These are phyloP conservation scores for Myxozyma sirexii DNA, from an alignment of 805 yeast genomes.

Conservation along the genomic window DNA sequence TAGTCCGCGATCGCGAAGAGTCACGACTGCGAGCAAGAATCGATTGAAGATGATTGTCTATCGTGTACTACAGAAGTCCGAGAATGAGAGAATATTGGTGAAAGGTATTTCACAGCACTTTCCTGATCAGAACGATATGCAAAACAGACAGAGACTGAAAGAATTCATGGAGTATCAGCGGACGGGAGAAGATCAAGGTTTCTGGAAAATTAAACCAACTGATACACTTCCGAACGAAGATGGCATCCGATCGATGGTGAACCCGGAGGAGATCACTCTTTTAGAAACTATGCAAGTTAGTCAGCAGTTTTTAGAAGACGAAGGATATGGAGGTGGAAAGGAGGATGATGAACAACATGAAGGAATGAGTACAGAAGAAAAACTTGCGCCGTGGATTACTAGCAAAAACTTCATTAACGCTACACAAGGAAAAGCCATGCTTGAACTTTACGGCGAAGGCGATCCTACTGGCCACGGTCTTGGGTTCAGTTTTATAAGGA, in stretches of 20 bases:
- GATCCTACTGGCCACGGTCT: conserved; percentile 92
- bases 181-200: conserved; percentile 91
- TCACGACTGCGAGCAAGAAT: conserved; percentile 88
- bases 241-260: conserved; percentile 74
- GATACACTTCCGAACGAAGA: conserved; percentile 75
- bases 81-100: conserved; percentile 74
- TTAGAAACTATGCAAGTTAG: conserved; percentile 93
- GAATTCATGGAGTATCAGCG: conserved; percentile 98
- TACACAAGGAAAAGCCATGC: conserved; percentile 95
- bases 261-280: conserved; percentile 87
- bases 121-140: conserved; percentile 97
- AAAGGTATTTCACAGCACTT: conserved; percentile 88
- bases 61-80: conserved; percentile 76
- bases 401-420: conserved; percentile 89
- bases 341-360: conserved; percentile 49
- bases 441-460: conserved; percentile 91
- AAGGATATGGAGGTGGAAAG: conserved; percentile 54
- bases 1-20: conserved; percentile 96
- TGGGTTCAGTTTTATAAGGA: conserved; percentile 82
- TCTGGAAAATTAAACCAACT: conserved; percentile 79
- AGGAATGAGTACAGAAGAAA: conserved; percentile 69
- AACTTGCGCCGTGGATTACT: conserved; percentile 91
- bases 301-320: conserved; percentile 84
- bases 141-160: conserved; percentile 89
- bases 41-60: conserved; percentile 91